Evolutionary conservation across 257 asterid genomes (phyloP).

Genomic region (Mitragyna speciosa): DNA sequence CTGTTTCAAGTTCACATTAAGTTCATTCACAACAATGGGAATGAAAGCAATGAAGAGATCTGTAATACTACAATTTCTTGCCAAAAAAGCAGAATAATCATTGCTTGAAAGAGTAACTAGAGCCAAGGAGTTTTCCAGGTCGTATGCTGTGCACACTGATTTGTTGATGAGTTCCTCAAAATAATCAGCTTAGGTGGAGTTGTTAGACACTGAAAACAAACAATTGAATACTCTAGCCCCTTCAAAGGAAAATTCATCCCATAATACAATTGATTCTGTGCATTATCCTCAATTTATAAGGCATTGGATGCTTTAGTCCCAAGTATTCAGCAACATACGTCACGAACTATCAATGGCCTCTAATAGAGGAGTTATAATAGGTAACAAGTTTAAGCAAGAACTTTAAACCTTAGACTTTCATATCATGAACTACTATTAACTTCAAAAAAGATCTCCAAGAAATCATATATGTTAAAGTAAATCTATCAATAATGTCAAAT

Average conservation of each 20-base stretch:
- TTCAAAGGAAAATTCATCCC: conserved; percentile 81
- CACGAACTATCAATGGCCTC: too few species aligned
- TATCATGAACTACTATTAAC: too few species aligned
- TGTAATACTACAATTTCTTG: conserved; percentile 39
- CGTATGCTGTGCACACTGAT: conserved; percentile 41
- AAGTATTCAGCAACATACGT: conserved; percentile 65
- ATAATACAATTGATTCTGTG: conserved; percentile 36
- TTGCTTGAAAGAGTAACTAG: conserved; percentile 63
- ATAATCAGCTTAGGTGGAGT: conserved; percentile 58
- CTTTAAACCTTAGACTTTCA: too few species aligned
- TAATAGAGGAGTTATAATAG: too few species aligned
- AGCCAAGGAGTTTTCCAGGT: conserved; percentile 49
- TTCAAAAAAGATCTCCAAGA: too few species aligned
- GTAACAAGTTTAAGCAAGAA: too few species aligned
- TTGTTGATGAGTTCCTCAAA: conserved; percentile 41
- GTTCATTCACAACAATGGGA: conserved; percentile 44
- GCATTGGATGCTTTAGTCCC: conserved; percentile 58
- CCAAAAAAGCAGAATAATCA: conserved; percentile 48
- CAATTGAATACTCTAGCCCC: conserved; percentile 84
- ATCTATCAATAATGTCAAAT: too few species aligned
- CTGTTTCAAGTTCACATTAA: conserved; percentile 32
- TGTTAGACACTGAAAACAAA: conserved; percentile 43
- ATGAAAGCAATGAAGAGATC: conserved; percentile 36
- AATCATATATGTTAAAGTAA: too few species aligned
- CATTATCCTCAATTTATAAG: conserved; percentile 55